phyloP scores from a whole-genome alignment of 257 asterid species.

The Solanum habrochaites region DNA sequence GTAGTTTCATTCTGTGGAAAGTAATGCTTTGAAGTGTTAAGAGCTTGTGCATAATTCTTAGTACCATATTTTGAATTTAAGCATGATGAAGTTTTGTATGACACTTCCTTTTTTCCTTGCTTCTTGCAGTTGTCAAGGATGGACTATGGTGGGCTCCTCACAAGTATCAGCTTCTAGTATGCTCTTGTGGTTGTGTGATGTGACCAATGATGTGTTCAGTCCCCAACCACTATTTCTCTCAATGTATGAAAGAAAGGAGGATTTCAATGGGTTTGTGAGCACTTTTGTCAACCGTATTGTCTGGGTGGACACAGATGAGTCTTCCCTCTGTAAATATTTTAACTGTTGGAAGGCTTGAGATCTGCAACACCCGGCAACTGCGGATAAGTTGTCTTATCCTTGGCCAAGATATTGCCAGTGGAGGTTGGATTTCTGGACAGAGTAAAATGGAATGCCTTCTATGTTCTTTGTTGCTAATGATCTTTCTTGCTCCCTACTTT shows the following conservation, averaged over 20 bases:
- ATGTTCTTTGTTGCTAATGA: conserved; percentile 9
- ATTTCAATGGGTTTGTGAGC: not conserved
- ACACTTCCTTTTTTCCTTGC: not conserved
- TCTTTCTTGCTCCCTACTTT: not conserved
- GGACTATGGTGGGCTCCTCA: not conserved
- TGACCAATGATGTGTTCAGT: not conserved
- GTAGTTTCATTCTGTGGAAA: not conserved
- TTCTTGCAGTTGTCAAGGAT: not conserved
- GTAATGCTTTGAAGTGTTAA: not conserved
- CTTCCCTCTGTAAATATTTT: conserved; percentile 3
- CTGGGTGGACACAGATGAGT: not conserved
- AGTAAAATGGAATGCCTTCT: conserved; percentile 1
- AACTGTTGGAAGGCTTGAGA: conserved; percentile 8
- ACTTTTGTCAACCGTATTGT: not conserved
- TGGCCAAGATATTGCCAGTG: conserved; percentile 8
- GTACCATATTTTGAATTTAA: not conserved
- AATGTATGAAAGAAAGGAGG: not conserved
- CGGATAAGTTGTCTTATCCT: not conserved
- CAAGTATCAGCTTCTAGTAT: not conserved
- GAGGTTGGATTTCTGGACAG: conserved; percentile 8
- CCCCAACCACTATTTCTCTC: not conserved
- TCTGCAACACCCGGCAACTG: conserved; percentile 7
- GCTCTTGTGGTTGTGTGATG: not conserved
- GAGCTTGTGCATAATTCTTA: not conserved
- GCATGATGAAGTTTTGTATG: not conserved